Base-by-base conservation (phyloP, 1,139 yeast genomes). In the Blastobotrys ciferrii region DNA sequence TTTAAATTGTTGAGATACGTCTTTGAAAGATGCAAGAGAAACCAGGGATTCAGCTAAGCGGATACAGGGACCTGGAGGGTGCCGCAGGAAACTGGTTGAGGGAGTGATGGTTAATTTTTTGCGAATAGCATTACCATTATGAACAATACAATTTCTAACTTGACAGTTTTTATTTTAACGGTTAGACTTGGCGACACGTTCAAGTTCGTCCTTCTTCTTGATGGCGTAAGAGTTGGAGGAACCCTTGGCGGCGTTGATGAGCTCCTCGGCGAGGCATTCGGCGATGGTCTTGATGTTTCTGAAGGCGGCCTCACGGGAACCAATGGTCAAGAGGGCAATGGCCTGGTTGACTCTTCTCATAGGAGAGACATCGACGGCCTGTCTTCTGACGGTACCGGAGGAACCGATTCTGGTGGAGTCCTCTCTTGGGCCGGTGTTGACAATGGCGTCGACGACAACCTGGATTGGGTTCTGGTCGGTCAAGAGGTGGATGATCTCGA, bases 191-290 rank as follows among this genome's bases (percentile, higher is more conserved):
- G 98, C 98, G 77, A 92, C 98, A 87, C 98, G 95, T 84, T 94
- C 98, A 77, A 92, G 87, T 84, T 92, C 99, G 77, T 94, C 98
- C 95, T 94, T 94, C 98, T 94, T 94, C 94, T 94, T 94, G 82
- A 94, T 94, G 70, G 98, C 98, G 76, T 91, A 94, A 73, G 98
- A 94, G 78, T 97, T 94, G 68, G 98, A 91, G 71, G 98, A 92
- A 79, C 98, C 98, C 87, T 94, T 94, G 72, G 96, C 98, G 70
- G 99, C 99, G 84, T 94, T 94, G 77, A 94, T 94, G 77, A 94
- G 87, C 82, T 94, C 99, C 83, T 94, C 99, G 74, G 99, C 98
- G 75, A 94, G 87, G 80, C 98, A 92, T 81, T 94, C 99, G 74
- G 98, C 95, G 77, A 94, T 92, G 75, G 98, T 89, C 88, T 92